A percentile compares a stretch with the other conserved stretches of the same genome.
Conservation (phyloP, 768 basidiomycete species). For the Suillus sp. region DNA sequence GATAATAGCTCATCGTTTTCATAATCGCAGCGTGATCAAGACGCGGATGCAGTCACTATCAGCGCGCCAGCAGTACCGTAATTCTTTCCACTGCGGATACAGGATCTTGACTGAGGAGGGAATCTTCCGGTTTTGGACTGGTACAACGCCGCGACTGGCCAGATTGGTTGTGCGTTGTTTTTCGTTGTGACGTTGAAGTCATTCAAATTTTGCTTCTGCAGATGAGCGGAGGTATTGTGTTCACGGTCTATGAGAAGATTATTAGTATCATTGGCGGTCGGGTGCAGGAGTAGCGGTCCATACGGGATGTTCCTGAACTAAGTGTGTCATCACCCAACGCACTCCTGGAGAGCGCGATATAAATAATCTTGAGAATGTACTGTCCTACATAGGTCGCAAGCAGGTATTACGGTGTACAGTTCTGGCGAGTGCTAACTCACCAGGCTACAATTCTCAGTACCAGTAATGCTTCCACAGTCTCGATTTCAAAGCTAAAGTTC, state of each 20-base stretch:
- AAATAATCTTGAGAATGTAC: too few species aligned
- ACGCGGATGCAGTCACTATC: slow-evolving; percentile 96
- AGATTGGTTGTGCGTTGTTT: slow-evolving; percentile 65
- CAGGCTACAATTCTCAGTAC: not conserved
- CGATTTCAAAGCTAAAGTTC: not conserved
- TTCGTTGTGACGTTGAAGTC: slow-evolving; percentile 8
- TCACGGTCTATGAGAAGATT: slow-evolving; percentile 87
- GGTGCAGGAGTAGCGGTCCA: slow-evolving; percentile 15
- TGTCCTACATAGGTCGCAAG: too few species aligned
- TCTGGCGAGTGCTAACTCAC: not conserved
- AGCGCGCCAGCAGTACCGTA: slow-evolving; percentile 82
- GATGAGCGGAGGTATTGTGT: slow-evolving; percentile 92
- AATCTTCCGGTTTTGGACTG: slow-evolving; percentile 91
- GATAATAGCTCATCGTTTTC: not conserved
- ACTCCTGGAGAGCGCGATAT: not conserved
- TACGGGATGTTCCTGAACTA: not conserved
- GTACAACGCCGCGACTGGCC: slow-evolving; percentile 87
- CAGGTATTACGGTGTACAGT: not conserved
- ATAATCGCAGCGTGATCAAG: slow-evolving; percentile 77
- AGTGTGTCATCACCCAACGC: not conserved
- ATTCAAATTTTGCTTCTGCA: slow-evolving; percentile 35
- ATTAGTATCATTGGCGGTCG: slow-evolving; percentile 52
- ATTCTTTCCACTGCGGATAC: slow-evolving; percentile 95
- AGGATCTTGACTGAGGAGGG: slow-evolving; percentile 95
- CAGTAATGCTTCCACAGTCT: not conserved